Percentiles rank a stretch among this genome's conserved stretches.
Evolutionary conservation across 768 basidiomycete genomes (phyloP).

Genomic region (Rhizopogon rudus): DNA sequence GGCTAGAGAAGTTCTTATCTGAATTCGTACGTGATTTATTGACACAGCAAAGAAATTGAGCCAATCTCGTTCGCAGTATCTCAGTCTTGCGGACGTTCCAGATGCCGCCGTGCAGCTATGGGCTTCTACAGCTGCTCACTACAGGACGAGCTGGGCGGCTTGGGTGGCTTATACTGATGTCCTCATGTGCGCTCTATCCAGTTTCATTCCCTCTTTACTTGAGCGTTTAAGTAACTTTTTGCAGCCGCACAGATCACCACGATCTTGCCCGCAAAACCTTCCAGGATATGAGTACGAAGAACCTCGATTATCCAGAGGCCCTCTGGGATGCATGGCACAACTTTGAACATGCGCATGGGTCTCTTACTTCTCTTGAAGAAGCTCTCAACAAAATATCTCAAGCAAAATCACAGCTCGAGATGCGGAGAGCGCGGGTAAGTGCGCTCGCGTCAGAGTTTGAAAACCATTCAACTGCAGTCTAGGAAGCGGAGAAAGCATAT

Average conservation of each 20-base stretch:
- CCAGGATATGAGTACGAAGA: conserved; percentile 58
- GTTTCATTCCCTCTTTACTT: conserved; percentile 1
- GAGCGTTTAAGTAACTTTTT: conserved; percentile 1
- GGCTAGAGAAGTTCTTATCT: conserved; percentile 80
- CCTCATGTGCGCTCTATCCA: conserved; percentile 49
- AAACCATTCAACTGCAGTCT: neutral
- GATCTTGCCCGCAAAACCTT: conserved; percentile 66
- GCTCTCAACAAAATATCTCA: conserved; percentile 62
- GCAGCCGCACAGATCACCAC: conserved; percentile 48
- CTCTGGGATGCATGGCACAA: conserved; percentile 86
- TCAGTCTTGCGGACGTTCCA: conserved; percentile 35
- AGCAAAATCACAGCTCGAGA: conserved; percentile 58
- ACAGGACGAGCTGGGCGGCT: conserved; percentile 66
- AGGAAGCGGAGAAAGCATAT: conserved; percentile 63
- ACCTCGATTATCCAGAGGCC: conserved; percentile 93
- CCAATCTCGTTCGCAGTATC: conserved; percentile 35
- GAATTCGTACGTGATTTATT: conserved; percentile 54
- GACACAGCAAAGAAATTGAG: neutral
- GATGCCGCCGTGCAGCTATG: conserved; percentile 59
- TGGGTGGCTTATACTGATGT: conserved; percentile 76
- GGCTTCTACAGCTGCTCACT: conserved; percentile 60
- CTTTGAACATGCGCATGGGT: conserved; percentile 86
- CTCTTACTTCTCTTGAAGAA: conserved; percentile 57
- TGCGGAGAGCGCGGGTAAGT: conserved; percentile 57
- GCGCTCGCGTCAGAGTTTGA: neutral